These are phyloP conservation scores for Lachnellula subtilissima DNA, from an alignment of 2,329 filamentous ascomycete species.

Conservation along the genomic window DNA sequence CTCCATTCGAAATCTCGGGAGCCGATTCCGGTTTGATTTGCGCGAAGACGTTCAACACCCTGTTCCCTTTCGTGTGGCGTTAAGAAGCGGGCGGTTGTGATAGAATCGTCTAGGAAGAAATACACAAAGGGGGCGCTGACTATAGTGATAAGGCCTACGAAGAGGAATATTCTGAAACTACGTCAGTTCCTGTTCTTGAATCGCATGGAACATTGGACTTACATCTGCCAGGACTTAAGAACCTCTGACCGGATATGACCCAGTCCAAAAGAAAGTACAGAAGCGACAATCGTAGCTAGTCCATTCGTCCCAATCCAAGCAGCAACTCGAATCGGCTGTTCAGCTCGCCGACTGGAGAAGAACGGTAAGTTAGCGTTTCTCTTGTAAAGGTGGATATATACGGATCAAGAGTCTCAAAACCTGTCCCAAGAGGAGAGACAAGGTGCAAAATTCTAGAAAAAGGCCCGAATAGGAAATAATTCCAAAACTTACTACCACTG, in stretches of 20 bases:
- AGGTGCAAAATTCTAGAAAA: too few species aligned
- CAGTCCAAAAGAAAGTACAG: slow-evolving; percentile 30
- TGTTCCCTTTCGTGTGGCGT: slow-evolving; percentile 61
- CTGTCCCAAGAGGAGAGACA: too few species aligned
- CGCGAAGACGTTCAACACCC: slow-evolving; percentile 65
- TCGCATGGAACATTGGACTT: slow-evolving; percentile 30
- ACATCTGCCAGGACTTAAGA: slow-evolving; percentile 36
- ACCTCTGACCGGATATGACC: slow-evolving; percentile 40
- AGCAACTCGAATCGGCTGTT: slow-evolving; percentile 35
- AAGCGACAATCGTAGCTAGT: slow-evolving; percentile 28
- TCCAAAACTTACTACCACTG: slow-evolving; percentile 31
- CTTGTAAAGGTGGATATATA: too few species aligned
- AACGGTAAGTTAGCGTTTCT: too few species aligned
- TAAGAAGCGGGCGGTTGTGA: slow-evolving; percentile 48
- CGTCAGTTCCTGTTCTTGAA: slow-evolving; percentile 34
- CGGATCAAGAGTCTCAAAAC: too few species aligned
- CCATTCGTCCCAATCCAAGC: slow-evolving; percentile 33
- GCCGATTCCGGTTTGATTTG: slow-evolving; percentile 72
- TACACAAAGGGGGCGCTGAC: slow-evolving; percentile 53
- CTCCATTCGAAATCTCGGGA: slow-evolving; percentile 64
- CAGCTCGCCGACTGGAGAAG: slow-evolving; percentile 25
- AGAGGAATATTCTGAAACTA: slow-evolving; percentile 62
- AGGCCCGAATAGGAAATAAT: too few species aligned
- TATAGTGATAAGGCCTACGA: slow-evolving; percentile 58
- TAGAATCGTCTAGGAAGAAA: slow-evolving; percentile 54